These are phyloP conservation scores for Smittium culicis DNA, from an alignment of 371 early-diverging fungal genomes.

Conservation along the genomic window DNA sequence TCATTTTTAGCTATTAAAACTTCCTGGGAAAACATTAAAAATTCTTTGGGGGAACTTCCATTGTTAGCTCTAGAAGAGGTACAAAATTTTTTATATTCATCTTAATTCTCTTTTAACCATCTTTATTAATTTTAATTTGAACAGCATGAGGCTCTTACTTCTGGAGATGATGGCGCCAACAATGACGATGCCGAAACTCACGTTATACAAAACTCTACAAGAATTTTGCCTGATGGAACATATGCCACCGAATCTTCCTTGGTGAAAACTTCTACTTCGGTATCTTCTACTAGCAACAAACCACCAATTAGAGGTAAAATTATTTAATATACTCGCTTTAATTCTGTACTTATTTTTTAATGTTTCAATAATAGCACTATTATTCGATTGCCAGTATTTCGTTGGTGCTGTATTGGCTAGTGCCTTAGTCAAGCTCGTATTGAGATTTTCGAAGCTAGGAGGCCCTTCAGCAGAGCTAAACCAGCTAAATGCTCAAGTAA, in stretches of 20 bases:
- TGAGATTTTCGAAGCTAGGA: slow-evolving; percentile 45
- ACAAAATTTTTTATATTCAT: slow-evolving; percentile 20
- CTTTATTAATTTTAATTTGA: slow-evolving; percentile 11
- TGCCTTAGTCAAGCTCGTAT: slow-evolving; percentile 74
- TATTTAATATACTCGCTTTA: no score
- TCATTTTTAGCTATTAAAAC: slow-evolving; percentile 52
- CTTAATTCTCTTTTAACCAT: neutral
- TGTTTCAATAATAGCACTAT: slow-evolving; percentile 31
- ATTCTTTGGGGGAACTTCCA: slow-evolving; percentile 78
- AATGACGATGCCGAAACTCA: slow-evolving; percentile 16
- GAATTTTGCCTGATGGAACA: slow-evolving; percentile 89
- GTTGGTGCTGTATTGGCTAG: slow-evolving; percentile 75
- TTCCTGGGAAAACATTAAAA: slow-evolving; percentile 67
- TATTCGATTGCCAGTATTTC: slow-evolving; percentile 86
- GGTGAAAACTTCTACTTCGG: slow-evolving; percentile 34
- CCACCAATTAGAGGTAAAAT: slow-evolving; percentile 12
- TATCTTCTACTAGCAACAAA: slow-evolving; percentile 12
- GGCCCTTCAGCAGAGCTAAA: slow-evolving; percentile 44
- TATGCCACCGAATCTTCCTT: slow-evolving; percentile 90
- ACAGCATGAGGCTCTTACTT: slow-evolving; percentile 33
- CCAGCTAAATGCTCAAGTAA: slow-evolving; percentile 43
- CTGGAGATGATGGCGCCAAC: slow-evolving; percentile 3
- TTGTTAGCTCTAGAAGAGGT: slow-evolving; percentile 74
- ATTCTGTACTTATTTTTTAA: neutral
- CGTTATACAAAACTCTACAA: slow-evolving; percentile 28